Conservation (phyloP, 176 grass and related monocot genomes). For the Puya raimondii region DNA sequence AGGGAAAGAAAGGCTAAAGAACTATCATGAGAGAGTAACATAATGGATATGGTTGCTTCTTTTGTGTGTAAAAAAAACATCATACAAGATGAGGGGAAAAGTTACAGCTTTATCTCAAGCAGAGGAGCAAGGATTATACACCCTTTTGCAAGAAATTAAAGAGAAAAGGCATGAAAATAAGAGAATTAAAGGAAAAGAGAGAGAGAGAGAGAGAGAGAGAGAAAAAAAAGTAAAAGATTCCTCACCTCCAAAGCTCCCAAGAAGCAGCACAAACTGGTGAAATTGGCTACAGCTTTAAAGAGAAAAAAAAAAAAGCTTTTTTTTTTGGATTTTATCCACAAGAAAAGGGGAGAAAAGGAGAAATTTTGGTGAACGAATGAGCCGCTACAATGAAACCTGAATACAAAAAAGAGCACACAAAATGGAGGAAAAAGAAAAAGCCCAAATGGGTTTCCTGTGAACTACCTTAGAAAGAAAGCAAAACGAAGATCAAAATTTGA, state of each 20-base stretch:
- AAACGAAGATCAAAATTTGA: no score
- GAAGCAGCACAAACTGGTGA: constrained; percentile 7
- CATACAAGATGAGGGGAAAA: constrained; percentile 26
- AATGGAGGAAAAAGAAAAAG: no score
- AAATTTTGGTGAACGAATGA: no score
- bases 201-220: not conserved
- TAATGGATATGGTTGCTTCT: not conserved
- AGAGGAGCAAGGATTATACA: constrained; percentile 18
- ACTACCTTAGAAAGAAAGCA: no score
- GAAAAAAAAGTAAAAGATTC: constrained; percentile 13
- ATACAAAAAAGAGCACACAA: no score
- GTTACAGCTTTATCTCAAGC: constrained; percentile 11
- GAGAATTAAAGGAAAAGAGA: not conserved
- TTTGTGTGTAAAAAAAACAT: not conserved
- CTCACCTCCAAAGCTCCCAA: constrained; percentile 31
- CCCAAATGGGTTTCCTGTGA: no score
- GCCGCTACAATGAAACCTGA: no score
- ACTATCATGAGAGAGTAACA: no score
- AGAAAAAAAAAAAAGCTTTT: not conserved
- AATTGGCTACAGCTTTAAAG: constrained; percentile 8
- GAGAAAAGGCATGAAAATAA: not conserved
- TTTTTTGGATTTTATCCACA: no score
- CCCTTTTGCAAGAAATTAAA: constrained; percentile 2
- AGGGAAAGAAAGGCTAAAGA: not conserved
- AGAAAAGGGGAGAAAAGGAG: no score